Conservation (phyloP, 2,329 filamentous ascomycete species). For the Cladophialophora carrionii region DNA sequence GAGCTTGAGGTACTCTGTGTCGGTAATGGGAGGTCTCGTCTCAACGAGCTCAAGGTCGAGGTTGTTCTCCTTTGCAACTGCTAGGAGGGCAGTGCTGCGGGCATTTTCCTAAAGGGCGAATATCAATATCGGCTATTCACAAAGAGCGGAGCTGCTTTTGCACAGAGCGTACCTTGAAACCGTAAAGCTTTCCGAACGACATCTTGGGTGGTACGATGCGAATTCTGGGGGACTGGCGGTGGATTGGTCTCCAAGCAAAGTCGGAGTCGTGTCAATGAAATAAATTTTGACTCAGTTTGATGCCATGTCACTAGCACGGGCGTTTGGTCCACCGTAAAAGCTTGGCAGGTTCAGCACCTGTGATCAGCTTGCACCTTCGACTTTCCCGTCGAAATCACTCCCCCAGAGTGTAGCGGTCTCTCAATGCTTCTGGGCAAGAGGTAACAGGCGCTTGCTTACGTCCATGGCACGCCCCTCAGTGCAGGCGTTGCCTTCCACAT, state of each 20-base stretch:
- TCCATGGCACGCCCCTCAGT: slow-evolving; percentile 26
- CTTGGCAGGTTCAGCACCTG: neutral
- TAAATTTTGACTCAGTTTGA: slow-evolving; percentile 3
- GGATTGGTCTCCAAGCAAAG: neutral
- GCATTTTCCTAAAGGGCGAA: slow-evolving; percentile 37
- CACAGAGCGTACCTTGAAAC: slow-evolving; percentile 67
- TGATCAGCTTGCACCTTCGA: slow-evolving; percentile 2
- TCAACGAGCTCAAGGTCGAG: slow-evolving; percentile 86
- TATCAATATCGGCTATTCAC: slow-evolving; percentile 25
- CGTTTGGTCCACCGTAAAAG: neutral
- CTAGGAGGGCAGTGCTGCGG: slow-evolving; percentile 62
- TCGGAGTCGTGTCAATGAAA: neutral
- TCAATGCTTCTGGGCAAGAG: neutral
- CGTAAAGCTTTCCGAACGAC: slow-evolving; percentile 98
- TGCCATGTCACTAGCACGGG: neutral
- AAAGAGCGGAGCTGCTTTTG: slow-evolving; percentile 37
- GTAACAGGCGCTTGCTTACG: slow-evolving; percentile 1
- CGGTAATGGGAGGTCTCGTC: slow-evolving; percentile 65
- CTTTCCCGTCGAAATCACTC: neutral
- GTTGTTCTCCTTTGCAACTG: slow-evolving; percentile 96
- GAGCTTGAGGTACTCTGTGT: slow-evolving; percentile 78
- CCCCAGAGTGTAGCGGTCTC: neutral
- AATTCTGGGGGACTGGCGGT: slow-evolving; percentile 1
- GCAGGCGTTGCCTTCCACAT: slow-evolving; percentile 20
- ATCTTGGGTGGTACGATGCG: slow-evolving; percentile 61